Conservation (phyloP, 495 filamentous ascomycete genomes). For the Beverwykella pulmonaria region DNA sequence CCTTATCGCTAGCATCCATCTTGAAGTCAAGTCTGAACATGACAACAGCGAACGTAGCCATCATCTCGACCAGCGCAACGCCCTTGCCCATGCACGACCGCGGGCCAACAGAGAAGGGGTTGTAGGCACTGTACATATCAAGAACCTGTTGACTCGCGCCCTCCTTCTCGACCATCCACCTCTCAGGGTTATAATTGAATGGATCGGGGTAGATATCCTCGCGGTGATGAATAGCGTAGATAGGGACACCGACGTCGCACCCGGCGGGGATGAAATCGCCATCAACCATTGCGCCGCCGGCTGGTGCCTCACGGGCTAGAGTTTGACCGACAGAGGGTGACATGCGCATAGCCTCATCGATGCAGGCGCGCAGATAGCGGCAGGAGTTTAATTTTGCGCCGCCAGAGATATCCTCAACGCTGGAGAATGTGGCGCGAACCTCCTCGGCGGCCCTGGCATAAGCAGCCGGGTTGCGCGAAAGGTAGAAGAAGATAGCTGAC, state of each 20-base stretch:
- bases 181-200: conserved; percentile 37
- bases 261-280: conserved; percentile 36
- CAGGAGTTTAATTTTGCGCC: conserved; percentile 48
- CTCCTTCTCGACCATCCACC: conserved; percentile 31
- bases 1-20: conserved; percentile 1
- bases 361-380: conserved; percentile 44
- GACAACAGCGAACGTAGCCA: conserved; percentile 19
- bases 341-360: conserved; percentile 54
- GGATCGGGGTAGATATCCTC: conserved; percentile 34
- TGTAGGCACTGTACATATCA: conserved; percentile 34
- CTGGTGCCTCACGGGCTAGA: neutral
- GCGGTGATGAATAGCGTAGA: conserved; percentile 44
- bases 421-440: conserved; percentile 45
- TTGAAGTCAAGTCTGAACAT: conserved; percentile 26
- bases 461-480: conserved; percentile 53
- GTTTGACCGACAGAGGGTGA: conserved; percentile 45
- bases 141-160: conserved; percentile 27
- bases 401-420: conserved; percentile 12
- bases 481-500: conserved; percentile 59
- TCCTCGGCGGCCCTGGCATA: conserved; percentile 53
- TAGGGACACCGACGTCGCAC: conserved; percentile 36
- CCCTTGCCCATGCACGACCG: conserved; percentile 23
- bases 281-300: conserved; percentile 31
- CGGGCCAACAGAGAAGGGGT: conserved; percentile 26
- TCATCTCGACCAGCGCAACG: conserved; percentile 24